phyloP scores from a whole-genome alignment of 108 stramenopile genomes.

The Hondaea fermentalgiana region DNA sequence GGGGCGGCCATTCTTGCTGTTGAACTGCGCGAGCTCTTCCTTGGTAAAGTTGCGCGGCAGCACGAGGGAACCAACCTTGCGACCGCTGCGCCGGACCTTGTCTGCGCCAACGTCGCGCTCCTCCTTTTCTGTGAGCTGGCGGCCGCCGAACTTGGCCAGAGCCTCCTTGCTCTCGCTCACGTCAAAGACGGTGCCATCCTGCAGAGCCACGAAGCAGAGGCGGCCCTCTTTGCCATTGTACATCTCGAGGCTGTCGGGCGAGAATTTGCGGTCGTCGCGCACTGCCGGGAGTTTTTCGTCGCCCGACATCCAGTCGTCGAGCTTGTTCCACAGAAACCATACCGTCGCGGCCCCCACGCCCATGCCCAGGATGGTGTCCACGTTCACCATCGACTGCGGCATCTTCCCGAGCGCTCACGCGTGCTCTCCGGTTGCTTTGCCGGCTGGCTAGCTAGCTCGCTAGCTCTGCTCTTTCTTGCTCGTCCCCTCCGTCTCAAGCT shows the following conservation, averaged over 20 bases:
- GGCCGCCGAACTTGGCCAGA: neutral
- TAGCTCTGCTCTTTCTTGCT: neutral
- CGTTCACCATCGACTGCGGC: neutral
- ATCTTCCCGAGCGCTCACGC: neutral
- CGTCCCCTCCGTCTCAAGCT: neutral
- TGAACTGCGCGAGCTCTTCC: neutral
- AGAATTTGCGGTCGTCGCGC: neutral
- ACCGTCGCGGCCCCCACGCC: neutral
- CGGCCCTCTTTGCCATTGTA: neutral
- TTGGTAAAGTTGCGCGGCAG: neutral
- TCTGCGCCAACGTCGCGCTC: neutral
- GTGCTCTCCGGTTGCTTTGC: neutral
- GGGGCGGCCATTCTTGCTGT: neutral
- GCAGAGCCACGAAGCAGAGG: neutral
- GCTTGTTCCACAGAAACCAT: conserved; percentile 8
- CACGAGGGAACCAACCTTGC: neutral
- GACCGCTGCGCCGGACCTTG: neutral
- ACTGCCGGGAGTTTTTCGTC: neutral
- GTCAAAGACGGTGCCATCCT: neutral
- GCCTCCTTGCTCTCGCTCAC: neutral
- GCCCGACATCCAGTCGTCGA: conserved; percentile 2
- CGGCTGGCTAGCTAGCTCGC: neutral
- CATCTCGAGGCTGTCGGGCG: neutral
- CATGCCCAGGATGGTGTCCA: conserved; percentile 3
- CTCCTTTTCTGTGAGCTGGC: neutral